Evolutionary conservation across 2,329 filamentous ascomycete species (phyloP).

Genomic region (Aspergillus sp.): DNA sequence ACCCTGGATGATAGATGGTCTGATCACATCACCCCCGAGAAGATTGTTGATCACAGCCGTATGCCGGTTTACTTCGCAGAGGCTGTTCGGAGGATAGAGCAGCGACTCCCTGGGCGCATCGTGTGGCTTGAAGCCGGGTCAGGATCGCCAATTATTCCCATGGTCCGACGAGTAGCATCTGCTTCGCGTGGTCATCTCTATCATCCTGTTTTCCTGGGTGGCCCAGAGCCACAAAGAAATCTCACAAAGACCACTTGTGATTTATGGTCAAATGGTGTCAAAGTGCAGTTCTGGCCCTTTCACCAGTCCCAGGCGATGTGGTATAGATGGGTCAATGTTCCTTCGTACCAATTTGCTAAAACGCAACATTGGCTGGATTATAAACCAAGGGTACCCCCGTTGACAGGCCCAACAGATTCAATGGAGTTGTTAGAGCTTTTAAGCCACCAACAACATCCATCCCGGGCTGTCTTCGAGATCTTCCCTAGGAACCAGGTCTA

Average conservation of each 20-base stretch:
- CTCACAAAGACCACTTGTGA: constrained; percentile 4
- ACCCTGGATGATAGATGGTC: constrained; percentile 3
- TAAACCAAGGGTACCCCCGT: constrained; percentile 3
- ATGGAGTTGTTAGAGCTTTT: not conserved
- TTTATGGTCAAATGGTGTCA: constrained; percentile 25
- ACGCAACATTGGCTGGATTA: constrained; percentile 25
- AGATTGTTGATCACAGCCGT: constrained; percentile 34
- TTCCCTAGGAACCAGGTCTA: not conserved
- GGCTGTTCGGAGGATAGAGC: constrained; percentile 25
- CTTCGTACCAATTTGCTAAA: constrained; percentile 34
- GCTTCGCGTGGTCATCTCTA: constrained; percentile 4
- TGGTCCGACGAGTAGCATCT: constrained; percentile 25
- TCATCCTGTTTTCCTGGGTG: constrained; percentile 7
- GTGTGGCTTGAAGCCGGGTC: constrained; percentile 37
- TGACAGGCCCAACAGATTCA: not conserved
- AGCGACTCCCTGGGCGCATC: constrained; percentile 7
- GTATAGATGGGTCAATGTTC: constrained; percentile 18
- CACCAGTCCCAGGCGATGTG: constrained; percentile 15
- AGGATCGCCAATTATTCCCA: constrained; percentile 20
- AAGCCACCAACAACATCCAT: constrained; percentile 1
- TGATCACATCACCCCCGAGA: not conserved
- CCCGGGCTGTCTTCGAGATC: constrained; percentile 1
- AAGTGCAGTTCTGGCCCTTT: constrained; percentile 24
- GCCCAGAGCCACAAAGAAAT: not conserved
- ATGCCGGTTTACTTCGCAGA: constrained; percentile 43